Base-by-base conservation (phyloP, 164 flowering plant genomes). In the Macadamia tetraphylla region DNA sequence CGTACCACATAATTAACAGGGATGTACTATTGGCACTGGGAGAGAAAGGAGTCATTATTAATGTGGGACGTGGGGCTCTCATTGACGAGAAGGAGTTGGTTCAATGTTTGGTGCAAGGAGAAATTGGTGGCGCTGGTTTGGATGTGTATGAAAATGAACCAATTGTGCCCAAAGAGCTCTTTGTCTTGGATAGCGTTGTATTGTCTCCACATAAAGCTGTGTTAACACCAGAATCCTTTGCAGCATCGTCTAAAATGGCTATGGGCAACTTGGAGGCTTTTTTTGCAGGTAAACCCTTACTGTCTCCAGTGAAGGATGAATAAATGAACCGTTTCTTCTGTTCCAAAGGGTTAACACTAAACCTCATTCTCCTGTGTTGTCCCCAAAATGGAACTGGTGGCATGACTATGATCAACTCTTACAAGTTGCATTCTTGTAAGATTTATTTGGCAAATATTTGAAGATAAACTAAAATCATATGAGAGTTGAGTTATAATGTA, bases 91-190 rank as follows among this genome's bases (percentile, higher is more conserved):
- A 72, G 70, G 81, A 78, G 71, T 9, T 84, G 67, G 85, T 84
- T 61, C 69, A 67, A 58, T 72, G 68, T 49, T 56, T 84, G 72
- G 78, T 77, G 64, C 64, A 60, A 23, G 83, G 84, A 42, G 72
- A 82, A 60, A 51, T 82, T 17, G 79, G 76, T 29, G 88, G 85
- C 23, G 85, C 83, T 0, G 85, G 88, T 49, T 81, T 84, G 56
- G 88, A 84, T 70, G 88, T 84, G 77, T 84, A 79, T 70, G 79
- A 84, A 73, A 60, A 79, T 52, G 85, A 84, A 62, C 85, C 85
- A 12, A 35, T 60, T 49, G 86, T 81, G 48, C 84, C 88, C 1
- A 49, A 70, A 40, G 84, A 84, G 70, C 81, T 84, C n/a, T 67
- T 72, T 52, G 61, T 32, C 7, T 69, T 84, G 70, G 83, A 81